Base-by-base conservation (phyloP, 2,329 filamentous ascomycete species). In the Byssothecium circinans region DNA sequence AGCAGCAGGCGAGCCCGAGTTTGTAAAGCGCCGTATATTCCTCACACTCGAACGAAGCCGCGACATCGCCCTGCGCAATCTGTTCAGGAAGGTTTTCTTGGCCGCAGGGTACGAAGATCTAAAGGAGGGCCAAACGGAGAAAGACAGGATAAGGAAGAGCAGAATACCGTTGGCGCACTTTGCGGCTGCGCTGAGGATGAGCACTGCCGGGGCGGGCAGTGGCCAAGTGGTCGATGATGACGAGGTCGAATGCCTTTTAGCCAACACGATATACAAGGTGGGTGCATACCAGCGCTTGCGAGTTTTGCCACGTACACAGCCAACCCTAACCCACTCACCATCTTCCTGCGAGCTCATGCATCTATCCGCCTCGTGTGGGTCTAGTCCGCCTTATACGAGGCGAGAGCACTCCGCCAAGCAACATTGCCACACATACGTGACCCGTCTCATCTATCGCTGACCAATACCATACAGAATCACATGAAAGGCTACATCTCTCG, bases 401-500 rank as follows among this genome's bases (percentile, higher is more conserved):
- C 41, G 43, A 39, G 4, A 41, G 20, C 25, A 29, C 35, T 29
- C 14, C 40, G 6, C 46, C 44, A 57, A 45, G 49, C 54, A 50
- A 27, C 50, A 35, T 50, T 48, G 45, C 41, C 45, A 56, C 50
- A 23, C 32, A 39, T 49, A 45, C 34, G 22, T 43, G 43, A 25
- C 39, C 42, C 43, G 22, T 29, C 34, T 29, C 34, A 7, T n/a
- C 29, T 32, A 34, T n/a, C 17, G 54, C 58, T 70, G 44, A 69
- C 51, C 10, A 27, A 32, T 32, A 36, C 58, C 10, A 27, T 35
- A 36, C 58, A 96, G 90, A 88, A 88, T 49, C 79, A 94, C 19
- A 96, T 99, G 89, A 99, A 97, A 74, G 94, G 95, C 33, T 99
- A 99, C 73, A 99, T 99, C 58, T 87, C 92, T 25, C 87, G 92